These are phyloP conservation scores for Acanthamoeba lenticulata DNA, from an alignment of 208 protist species.

Conservation along the genomic window DNA sequence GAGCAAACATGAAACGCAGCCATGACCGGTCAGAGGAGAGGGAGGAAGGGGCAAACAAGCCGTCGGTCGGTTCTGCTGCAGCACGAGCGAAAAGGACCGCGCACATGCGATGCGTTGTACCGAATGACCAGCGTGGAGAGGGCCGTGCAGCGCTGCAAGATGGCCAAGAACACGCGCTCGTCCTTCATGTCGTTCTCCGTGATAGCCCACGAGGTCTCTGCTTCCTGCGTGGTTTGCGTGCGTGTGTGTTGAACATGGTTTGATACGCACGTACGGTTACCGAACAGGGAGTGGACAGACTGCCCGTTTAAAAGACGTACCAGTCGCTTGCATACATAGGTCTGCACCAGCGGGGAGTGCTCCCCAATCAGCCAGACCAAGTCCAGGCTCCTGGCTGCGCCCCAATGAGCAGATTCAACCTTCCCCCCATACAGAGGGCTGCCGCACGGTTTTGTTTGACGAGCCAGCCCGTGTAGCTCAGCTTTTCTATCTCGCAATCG, in stretches of 20 bases:
- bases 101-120: too few species aligned
- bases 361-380: background rate
- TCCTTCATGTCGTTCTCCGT: too few species aligned
- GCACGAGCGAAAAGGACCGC: background rate
- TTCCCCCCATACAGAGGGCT: background rate
- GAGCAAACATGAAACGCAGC: too few species aligned
- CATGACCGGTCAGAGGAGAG: too few species aligned
- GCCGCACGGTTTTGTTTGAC: too few species aligned
- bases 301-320: background rate
- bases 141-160: too few species aligned
- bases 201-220: too few species aligned
- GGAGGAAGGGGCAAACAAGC: too few species aligned
- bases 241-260: background rate
- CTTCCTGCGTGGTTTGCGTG: background rate
- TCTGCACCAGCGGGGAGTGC: background rate
- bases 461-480: too few species aligned
- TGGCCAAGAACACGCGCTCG: too few species aligned
- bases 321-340: background rate
- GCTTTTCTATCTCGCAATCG: background rate
- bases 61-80: background rate
- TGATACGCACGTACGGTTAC: background rate
- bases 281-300: too few species aligned
- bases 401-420: background rate
- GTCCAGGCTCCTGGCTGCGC: background rate
- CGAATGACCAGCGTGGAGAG: too few species aligned